Percentiles rank a stretch among this genome's conserved stretches.
phyloP scores from a whole-genome alignment of 805 yeast genomes.

The Yarrowia osloensis region DNA sequence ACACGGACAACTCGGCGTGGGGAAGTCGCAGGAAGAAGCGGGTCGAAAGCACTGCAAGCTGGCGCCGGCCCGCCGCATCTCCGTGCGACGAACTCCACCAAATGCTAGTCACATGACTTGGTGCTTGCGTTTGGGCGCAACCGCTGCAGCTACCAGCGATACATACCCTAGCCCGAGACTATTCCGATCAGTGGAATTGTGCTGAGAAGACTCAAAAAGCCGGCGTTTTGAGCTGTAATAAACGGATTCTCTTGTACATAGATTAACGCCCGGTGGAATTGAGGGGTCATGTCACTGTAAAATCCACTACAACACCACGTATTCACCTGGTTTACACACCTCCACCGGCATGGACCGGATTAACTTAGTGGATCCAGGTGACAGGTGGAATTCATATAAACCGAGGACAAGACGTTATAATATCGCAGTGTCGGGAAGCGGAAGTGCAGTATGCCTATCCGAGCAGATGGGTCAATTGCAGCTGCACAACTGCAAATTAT shows the following conservation, averaged over 20 bases:
- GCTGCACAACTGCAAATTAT: background rate
- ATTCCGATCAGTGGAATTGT: background rate
- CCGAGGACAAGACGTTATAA: background rate
- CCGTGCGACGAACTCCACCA: background rate
- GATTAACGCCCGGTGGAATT: too few species aligned
- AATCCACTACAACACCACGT: too few species aligned
- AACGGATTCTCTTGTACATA: too few species aligned
- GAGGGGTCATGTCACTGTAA: too few species aligned
- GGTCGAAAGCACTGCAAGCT: background rate
- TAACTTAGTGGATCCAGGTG: background rate
- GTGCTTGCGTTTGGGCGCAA: slow-evolving; percentile 8
- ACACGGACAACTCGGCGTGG: background rate
- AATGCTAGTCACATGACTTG: background rate
- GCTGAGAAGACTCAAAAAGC: too few species aligned
- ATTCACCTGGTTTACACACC: too few species aligned
- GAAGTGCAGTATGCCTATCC: background rate
- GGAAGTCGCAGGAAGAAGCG: background rate
- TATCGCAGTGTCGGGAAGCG: background rate
- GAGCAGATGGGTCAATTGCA: background rate
- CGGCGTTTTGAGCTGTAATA: too few species aligned
- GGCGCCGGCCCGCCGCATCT: background rate
- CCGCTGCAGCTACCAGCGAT: background rate
- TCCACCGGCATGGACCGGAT: background rate
- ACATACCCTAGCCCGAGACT: slow-evolving; percentile 7
- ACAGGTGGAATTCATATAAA: background rate